A percentile compares a stretch with the other conserved stretches of the same genome.
Conservation (phyloP, 2,329 filamentous ascomycete genomes). For the Trichoderma breve region DNA sequence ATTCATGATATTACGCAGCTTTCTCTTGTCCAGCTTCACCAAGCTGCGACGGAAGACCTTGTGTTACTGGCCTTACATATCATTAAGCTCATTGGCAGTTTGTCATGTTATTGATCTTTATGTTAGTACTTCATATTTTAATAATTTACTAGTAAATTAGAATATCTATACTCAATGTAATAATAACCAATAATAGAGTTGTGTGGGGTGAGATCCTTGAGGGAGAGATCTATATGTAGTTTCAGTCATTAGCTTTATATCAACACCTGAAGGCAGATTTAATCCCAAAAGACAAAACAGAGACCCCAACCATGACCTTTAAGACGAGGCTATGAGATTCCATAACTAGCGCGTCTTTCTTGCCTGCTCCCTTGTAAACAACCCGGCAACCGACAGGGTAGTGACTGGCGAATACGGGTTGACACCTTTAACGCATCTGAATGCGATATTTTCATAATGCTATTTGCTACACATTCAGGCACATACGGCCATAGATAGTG, state of each 20-base stretch:
- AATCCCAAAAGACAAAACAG: background rate
- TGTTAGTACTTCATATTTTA: background rate
- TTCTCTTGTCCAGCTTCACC: background rate
- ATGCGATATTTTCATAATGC: background rate
- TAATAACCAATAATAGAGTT: background rate
- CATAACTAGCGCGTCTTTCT: background rate
- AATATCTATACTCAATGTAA: background rate
- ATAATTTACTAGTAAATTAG: background rate
- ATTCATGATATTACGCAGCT: background rate
- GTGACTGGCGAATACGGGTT: background rate
- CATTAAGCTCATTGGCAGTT: background rate
- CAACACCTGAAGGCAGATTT: background rate
- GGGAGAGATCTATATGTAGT: background rate
- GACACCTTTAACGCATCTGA: background rate
- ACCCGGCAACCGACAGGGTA: background rate
- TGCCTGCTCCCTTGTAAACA: background rate
- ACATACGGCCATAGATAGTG: background rate
- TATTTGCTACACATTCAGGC: background rate
- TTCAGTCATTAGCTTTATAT: background rate
- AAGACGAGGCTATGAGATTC: background rate
- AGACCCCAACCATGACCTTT: background rate
- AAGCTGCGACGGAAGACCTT: background rate
- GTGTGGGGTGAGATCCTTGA: background rate
- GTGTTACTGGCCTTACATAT: background rate
- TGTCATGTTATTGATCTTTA: background rate